These are phyloP conservation scores for Nothophytophthora sp. DNA, from an alignment of 352 stramenopile genomes.

Conservation along the genomic window DNA sequence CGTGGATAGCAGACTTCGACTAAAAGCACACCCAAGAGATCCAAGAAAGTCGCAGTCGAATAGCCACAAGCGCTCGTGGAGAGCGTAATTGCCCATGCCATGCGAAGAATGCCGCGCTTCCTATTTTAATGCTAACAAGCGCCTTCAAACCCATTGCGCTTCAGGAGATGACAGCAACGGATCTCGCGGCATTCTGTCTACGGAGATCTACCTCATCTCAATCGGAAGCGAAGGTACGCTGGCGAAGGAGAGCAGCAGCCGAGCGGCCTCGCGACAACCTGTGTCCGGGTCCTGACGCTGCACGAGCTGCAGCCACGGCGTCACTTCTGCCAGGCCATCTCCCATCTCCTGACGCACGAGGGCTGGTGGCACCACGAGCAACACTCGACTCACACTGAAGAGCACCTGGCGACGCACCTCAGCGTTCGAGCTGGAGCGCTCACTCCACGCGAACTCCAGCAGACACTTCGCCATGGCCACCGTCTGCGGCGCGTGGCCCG, in stretches of 20 bases:
- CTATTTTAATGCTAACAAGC: too few relatives aligned
- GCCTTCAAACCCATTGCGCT: neutral
- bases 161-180: too few relatives aligned
- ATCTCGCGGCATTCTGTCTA: too few relatives aligned
- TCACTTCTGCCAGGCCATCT: constrained; percentile 42
- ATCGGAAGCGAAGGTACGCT: constrained; percentile 33
- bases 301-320: constrained; percentile 55
- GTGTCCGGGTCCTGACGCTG: constrained; percentile 51
- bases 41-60: constrained; percentile 13
- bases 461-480: constrained; percentile 72
- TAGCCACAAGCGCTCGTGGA: constrained; percentile 23
- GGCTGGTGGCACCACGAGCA: constrained; percentile 59
- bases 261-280: constrained; percentile 67
- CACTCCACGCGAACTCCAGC: constrained; percentile 68
- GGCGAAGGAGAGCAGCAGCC: constrained; percentile 52
- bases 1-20: constrained; percentile 4
- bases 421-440: constrained; percentile 42
- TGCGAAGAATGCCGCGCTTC: too few relatives aligned
- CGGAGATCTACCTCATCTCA: constrained; percentile 11
- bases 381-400: constrained; percentile 68
- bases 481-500: constrained; percentile 54
- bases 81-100: neutral
- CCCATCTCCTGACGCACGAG: constrained; percentile 60
- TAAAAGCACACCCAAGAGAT: constrained; percentile 7
- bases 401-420: constrained; percentile 74